These are phyloP conservation scores for Bidens hawaiensis DNA, from an alignment of 140 eudicot species.

Conservation along the genomic window DNA sequence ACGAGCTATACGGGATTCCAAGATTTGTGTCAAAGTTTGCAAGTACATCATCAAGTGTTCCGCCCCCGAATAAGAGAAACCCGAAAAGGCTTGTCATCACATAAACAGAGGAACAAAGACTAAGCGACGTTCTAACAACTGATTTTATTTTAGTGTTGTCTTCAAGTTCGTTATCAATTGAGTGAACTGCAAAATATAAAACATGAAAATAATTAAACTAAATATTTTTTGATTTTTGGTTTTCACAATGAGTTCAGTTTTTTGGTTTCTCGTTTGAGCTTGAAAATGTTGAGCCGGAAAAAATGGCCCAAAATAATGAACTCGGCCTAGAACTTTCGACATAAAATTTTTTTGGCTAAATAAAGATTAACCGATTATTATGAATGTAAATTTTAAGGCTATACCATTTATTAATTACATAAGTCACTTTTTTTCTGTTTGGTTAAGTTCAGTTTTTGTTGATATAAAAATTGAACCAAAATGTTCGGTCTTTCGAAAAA, in stretches of 20 bases:
- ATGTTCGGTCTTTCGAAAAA: no score
- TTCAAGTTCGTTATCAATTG: constrained; percentile 94
- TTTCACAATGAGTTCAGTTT: neutral
- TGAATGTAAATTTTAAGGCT: no score
- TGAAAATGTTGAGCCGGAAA: no score
- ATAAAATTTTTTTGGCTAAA: no score
- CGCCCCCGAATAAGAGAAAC: constrained; percentile 82
- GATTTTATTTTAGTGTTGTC: constrained; percentile 68
- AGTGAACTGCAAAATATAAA: constrained; percentile 63
- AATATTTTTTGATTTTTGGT: constrained; percentile 1
- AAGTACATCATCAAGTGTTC: constrained; percentile 90
- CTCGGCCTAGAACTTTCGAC: no score
- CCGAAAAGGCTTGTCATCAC: constrained; percentile 94
- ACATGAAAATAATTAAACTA: constrained; percentile 2
- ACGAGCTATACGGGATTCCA: constrained; percentile 83
- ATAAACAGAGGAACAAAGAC: constrained; percentile 78
- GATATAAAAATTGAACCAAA: no score
- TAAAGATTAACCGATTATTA: no score
- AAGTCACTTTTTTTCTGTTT: no score
- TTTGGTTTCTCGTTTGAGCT: no score
- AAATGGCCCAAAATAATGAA: no score
- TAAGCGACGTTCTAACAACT: constrained; percentile 72
- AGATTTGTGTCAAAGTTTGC: constrained; percentile 90
- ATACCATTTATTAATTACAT: no score
- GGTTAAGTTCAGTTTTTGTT: no score